phyloP scores from a whole-genome alignment of 2,329 filamentous ascomycete genomes.

The Grosmannia serpens region DNA sequence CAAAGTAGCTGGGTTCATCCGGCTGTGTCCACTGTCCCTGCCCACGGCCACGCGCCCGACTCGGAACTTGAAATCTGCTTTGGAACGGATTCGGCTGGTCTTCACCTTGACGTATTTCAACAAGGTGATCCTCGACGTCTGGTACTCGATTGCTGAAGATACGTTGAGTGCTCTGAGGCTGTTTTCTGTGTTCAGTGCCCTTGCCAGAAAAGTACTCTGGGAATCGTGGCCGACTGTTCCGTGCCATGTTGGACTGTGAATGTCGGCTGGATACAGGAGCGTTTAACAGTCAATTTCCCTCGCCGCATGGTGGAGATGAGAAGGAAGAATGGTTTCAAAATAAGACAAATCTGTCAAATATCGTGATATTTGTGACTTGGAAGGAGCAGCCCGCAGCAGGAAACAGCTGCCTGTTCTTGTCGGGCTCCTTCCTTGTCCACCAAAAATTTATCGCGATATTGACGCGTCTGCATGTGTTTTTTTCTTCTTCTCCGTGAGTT shows the following conservation, averaged over 20 bases:
- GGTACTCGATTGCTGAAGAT: not conserved
- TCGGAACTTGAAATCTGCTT: no score
- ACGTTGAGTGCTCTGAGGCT: not conserved
- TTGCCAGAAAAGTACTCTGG: not conserved
- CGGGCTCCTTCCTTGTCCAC: constrained; percentile 1
- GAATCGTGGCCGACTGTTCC: not conserved
- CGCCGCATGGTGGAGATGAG: no score
- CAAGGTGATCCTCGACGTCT: not conserved
- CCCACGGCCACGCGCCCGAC: not conserved
- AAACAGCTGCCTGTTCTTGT: not conserved
- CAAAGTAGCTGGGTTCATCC: not conserved
- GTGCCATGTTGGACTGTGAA: not conserved
- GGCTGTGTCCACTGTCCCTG: not conserved
- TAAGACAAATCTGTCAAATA: not conserved
- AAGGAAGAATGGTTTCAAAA: not conserved
- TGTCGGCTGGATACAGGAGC: no score
- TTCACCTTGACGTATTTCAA: not conserved
- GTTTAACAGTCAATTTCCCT: no score
- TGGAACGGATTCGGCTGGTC: not conserved
- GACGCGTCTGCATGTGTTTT: constrained; percentile 5
- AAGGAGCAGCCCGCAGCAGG: not conserved
- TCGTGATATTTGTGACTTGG: not conserved
- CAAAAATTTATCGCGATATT: not conserved
- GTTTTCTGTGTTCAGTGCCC: not conserved
- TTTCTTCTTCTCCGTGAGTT: not conserved